phyloP scores from a whole-genome alignment of 306 rosid species.

The Prunus padus region DNA sequence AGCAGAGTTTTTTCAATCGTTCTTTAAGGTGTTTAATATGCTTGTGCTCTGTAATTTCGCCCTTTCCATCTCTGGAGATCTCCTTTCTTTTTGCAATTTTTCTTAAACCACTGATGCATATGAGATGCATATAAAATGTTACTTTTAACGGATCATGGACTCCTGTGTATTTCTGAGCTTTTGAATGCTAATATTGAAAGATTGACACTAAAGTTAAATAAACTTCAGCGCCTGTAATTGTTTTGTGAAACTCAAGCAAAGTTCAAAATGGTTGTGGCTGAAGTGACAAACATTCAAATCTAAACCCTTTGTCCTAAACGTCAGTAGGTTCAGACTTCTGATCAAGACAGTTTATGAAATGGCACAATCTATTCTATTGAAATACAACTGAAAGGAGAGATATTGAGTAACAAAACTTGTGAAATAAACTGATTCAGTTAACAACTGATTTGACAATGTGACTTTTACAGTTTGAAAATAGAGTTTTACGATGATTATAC shows the following conservation, averaged over 20 bases:
- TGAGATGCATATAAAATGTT: neutral
- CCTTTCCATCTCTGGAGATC: neutral
- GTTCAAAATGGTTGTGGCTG: neutral
- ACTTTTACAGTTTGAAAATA: slow-evolving; percentile 6
- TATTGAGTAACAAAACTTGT: neutral
- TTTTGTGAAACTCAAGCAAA: neutral
- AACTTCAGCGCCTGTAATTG: neutral
- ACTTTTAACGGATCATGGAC: neutral
- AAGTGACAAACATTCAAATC: neutral
- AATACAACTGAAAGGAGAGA: neutral
- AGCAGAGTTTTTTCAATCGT: neutral
- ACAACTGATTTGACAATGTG: neutral
- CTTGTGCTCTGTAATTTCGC: neutral
- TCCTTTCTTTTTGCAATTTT: neutral
- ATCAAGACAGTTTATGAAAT: neutral
- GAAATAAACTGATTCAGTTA: neutral
- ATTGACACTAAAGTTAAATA: neutral
- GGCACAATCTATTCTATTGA: neutral
- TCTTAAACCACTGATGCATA: neutral
- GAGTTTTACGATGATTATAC: neutral
- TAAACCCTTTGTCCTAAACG: neutral
- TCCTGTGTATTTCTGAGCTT: neutral
- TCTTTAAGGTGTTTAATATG: neutral
- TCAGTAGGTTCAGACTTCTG: neutral
- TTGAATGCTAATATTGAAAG: neutral